Base-by-base conservation (phyloP, 441 rosid genomes). In the Geranium incanum region DNA sequence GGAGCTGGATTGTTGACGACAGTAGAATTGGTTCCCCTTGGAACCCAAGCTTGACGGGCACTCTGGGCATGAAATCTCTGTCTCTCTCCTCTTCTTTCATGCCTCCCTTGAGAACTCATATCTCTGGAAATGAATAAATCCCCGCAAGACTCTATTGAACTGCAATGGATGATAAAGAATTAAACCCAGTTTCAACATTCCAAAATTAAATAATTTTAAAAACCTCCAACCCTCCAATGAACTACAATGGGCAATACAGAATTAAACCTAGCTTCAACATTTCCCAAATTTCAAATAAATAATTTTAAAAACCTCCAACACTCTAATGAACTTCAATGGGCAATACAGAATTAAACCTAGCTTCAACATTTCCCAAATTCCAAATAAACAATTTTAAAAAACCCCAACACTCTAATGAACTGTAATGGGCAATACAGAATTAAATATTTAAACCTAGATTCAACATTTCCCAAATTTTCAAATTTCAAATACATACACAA, bases 21-120 rank as follows among this genome's bases (percentile, higher is more conserved):
- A 2, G 65, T 41, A 55, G 68, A 69, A 11, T 83, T 33, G 45
- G 89, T 68, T 52, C 81, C 90, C 83, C 93, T 85, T 9, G 98
- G 98, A 45, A 92, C 81, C 99, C 99, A 95, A 11, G 81, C 86
- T 62, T 78, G 97, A 59, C 88, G 95, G 36, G 81, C 64, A 64
- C 37, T 71, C 60, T 81, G 87, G 21, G 82, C 72, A 37, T 78
- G 72, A 36, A 21, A 33, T 66, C 95, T 81, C 57, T 85, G 62
- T 83, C 95, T 82, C 60, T 84, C 83, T 76, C 52, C 52, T 6
- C 91, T 80, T 48, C 84, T 75, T 3, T 88, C 86, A 82, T 81
- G 84, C 71, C 88, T 78, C 68, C 76, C 76, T 57, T 88, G 92
- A 74, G 70, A 81, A 84, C 88, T 90, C 93, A 89, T 86, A 69